Base-by-base conservation (phyloP, 306 rosid genomes). In the Prunus padus region DNA sequence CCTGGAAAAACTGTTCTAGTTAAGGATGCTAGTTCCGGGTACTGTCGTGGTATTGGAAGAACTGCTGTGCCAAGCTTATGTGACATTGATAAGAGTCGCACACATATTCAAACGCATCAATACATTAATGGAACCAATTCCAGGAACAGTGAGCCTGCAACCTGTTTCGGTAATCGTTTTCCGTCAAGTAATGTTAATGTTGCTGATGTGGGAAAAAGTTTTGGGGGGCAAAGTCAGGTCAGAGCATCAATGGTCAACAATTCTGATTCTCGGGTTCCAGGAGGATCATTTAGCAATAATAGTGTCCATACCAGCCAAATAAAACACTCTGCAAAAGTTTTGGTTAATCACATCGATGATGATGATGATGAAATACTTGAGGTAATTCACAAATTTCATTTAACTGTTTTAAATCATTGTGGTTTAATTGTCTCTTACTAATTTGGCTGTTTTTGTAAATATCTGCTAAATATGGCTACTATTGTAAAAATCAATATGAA, bases 281-380 rank as follows among this genome's bases (percentile, higher is more conserved):
- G 72, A 82, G 74, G 79, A 71, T 84, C 88, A 31, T 51, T 80
- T 77, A 76, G 77, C 77, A 82, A 74, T 72, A 67, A 50, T 65
- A 52, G 60, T 20, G 82, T 75, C 76, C 72, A 72, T 72, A 57
- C 78, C 70, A 70, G 77, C 82, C 85, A 84, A 78, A 71, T 18
- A 47, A 83, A 86, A 1, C 61, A 54, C 26, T 76, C 88, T 69
- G 60, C 78, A 59, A 78, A 79, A 61, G 37, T 76, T 75, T 59
- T 86, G 70, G 80, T 59, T 51, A 76, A 15, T 62, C 77, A 82
- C 54, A 67, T 89, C 63, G 88, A 86, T 67, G 93, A 72, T 1
- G 82, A 80, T 40, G 93, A 84, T 2, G 96, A 93, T 25, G 84
- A 76, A 77, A 77, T 95, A 75, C 85, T 92, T 55, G 90, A 88